Percentiles rank a stretch among this genome's conserved stretches.
phyloP scores from a whole-genome alignment of 2,329 filamentous ascomycete genomes.

The Xylariaceae sp. region DNA sequence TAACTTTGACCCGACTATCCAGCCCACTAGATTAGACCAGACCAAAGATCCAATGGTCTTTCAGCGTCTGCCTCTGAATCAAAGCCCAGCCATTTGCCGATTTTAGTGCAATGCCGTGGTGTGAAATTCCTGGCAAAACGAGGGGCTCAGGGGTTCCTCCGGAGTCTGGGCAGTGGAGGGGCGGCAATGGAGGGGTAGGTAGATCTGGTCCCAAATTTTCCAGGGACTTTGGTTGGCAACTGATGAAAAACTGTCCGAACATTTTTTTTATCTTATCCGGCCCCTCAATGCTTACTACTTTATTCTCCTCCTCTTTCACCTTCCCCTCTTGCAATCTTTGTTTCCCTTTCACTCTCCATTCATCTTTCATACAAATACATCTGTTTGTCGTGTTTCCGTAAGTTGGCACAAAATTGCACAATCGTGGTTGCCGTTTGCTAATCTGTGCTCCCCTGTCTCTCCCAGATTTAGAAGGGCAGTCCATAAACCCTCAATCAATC shows the following conservation, averaged over 20 bases:
- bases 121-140: constrained; percentile 1
- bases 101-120: neutral
- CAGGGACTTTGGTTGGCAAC: constrained; percentile 10
- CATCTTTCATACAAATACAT: constrained; percentile 1
- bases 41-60: too few relatives aligned
- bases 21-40: too few relatives aligned
- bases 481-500: constrained; percentile 12
- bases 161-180: neutral
- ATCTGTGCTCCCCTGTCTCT: constrained; percentile 11
- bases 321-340: constrained; percentile 18
- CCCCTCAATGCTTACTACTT: constrained; percentile 20
- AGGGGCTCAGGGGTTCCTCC: constrained; percentile 13
- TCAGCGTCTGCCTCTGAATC: too few relatives aligned
- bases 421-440: constrained; percentile 3
- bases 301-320: constrained; percentile 18
- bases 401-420: constrained; percentile 12
- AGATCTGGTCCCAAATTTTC: constrained; percentile 16
- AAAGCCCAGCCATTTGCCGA: too few relatives aligned
- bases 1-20: constrained; percentile 17
- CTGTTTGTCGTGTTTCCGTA: constrained; percentile 13
- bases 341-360: constrained; percentile 10
- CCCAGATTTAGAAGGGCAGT: constrained; percentile 8
- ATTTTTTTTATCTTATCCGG: constrained; percentile 12
- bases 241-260: constrained; percentile 9
- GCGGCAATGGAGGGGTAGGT: constrained; percentile 1